These are phyloP conservation scores for Diutina scorzettiae DNA, from an alignment of 1,139 yeast genomes.

Conservation along the genomic window DNA sequence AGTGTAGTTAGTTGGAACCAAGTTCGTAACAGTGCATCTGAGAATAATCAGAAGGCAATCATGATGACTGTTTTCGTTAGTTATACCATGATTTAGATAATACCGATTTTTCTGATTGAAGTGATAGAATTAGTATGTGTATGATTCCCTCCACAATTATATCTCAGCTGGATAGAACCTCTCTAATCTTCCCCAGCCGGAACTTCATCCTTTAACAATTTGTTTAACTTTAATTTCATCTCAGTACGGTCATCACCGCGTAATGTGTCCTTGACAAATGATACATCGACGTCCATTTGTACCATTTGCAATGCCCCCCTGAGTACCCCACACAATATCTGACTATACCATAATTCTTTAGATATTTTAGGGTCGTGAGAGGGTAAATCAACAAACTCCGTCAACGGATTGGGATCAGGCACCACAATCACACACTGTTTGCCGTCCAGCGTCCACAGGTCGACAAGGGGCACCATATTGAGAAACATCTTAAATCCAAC, in stretches of 20 bases:
- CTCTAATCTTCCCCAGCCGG: slow-evolving; percentile 92
- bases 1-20: no score
- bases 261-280: slow-evolving; percentile 66
- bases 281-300: slow-evolving; percentile 80
- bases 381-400: slow-evolving; percentile 92
- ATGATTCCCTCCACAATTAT: no score
- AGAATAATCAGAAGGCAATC: no score
- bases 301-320: slow-evolving; percentile 94
- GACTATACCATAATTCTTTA: slow-evolving; percentile 83
- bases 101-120: no score
- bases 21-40: no score
- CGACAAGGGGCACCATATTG: slow-evolving; percentile 65
- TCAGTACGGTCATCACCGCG: slow-evolving; percentile 83
- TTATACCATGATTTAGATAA: no score
- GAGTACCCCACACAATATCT: slow-evolving; percentile 78
- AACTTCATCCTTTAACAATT: slow-evolving; percentile 79
- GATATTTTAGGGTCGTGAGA: slow-evolving; percentile 51
- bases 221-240: slow-evolving; percentile 57
- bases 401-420: slow-evolving; percentile 70
- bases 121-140: no score
- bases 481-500: slow-evolving; percentile 85
- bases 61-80: no score
- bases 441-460: slow-evolving; percentile 69
- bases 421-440: slow-evolving; percentile 64
- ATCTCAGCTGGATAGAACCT: no score